phyloP scores from a whole-genome alignment of 2,329 filamentous ascomycete species.

The Fusarium sambucinum region DNA sequence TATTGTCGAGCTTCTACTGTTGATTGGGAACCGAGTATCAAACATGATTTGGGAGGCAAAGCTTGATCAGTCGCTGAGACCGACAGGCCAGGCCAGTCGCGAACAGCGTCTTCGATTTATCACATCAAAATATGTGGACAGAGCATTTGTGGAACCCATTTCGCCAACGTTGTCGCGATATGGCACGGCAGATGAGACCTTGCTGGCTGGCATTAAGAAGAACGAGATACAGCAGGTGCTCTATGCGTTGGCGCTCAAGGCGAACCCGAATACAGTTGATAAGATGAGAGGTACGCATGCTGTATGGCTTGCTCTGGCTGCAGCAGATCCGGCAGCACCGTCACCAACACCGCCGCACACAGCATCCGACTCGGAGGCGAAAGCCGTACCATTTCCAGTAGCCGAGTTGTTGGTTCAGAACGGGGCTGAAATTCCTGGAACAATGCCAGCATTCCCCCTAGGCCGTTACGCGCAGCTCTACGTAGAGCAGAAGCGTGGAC shows the following conservation, averaged over 20 bases:
- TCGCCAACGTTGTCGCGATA: conserved; percentile 81
- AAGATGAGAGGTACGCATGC: conserved; percentile 89
- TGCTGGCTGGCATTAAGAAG: conserved; percentile 93
- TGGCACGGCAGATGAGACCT: conserved; percentile 83
- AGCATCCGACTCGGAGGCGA: conserved; percentile 60
- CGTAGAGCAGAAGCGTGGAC: conserved; percentile 79
- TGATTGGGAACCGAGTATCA: conserved; percentile 92
- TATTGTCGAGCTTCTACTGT: conserved; percentile 91
- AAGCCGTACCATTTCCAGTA: conserved; percentile 80
- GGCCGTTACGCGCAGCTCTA: conserved; percentile 85
- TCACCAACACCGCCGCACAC: conserved; percentile 61
- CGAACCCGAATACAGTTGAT: conserved; percentile 88
- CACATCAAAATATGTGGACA: conserved; percentile 92
- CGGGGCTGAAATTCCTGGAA: conserved; percentile 84
- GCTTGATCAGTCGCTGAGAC: conserved; percentile 80
- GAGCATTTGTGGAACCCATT: conserved; percentile 82
- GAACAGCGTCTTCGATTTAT: conserved; percentile 96
- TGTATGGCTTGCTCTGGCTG: conserved; percentile 90
- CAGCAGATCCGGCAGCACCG: conserved; percentile 89
- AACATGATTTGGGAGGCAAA: conserved; percentile 97
- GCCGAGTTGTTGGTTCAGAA: conserved; percentile 95
- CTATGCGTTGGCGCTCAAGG: conserved; percentile 86
- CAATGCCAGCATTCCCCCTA: conserved; percentile 84
- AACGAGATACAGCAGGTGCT: conserved; percentile 96
- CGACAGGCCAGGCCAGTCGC: conserved; percentile 79